A percentile compares a stretch with the other conserved stretches of the same genome.
Evolutionary conservation across 2,329 filamentous ascomycete genomes (phyloP).

Genomic region (Fusarium transvaalense): DNA sequence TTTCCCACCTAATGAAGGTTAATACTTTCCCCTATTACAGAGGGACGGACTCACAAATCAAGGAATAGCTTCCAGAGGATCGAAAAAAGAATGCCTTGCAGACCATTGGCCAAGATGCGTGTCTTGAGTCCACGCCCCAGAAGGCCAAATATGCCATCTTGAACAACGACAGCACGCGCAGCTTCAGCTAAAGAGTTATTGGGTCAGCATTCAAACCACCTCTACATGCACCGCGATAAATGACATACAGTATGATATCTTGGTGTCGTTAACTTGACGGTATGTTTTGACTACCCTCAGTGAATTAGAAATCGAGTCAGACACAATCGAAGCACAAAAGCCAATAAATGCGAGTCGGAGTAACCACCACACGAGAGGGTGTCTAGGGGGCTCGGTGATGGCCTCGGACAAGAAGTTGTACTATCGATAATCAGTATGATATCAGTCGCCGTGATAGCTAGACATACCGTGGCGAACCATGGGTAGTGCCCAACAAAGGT

Average conservation of each 20-base stretch:
- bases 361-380: constrained; percentile 57
- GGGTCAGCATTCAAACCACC: neutral
- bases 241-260: constrained; percentile 59
- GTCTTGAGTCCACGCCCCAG: constrained; percentile 62
- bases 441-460: accelerated
- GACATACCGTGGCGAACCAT: constrained; percentile 61
- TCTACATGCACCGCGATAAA: no score
- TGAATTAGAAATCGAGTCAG: constrained; percentile 62
- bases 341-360: constrained; percentile 55
- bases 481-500: constrained; percentile 64
- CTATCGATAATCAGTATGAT: constrained; percentile 41
- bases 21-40: accelerated
- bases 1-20: constrained; percentile 4
- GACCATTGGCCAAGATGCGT: constrained; percentile 61
- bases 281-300: constrained; percentile 63
- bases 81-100: constrained; percentile 62
- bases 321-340: constrained; percentile 60
- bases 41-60: constrained; percentile 56
- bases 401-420: constrained; percentile 59
- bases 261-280: constrained; percentile 62
- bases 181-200: constrained; percentile 54
- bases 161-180: constrained; percentile 55
- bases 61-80: constrained; percentile 64
- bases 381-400: constrained; percentile 57
- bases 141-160: constrained; percentile 58